Evolutionary conservation across 1,139 yeast species (phyloP), one percentile per base, ranked within the genome.

Genomic region (Kluyveromyces marxianus): DNA sequence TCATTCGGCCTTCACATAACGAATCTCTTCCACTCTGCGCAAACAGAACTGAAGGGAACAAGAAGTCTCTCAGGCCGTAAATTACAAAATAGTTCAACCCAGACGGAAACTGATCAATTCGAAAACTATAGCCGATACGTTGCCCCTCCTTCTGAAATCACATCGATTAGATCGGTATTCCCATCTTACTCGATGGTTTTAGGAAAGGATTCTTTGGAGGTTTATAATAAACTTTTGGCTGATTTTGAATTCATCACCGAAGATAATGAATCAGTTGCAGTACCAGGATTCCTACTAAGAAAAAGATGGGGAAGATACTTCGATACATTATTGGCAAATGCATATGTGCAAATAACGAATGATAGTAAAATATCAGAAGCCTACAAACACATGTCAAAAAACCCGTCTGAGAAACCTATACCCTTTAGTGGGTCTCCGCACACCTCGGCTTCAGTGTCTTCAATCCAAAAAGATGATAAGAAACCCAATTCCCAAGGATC

Each of bases 231-330:
- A 38, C 68, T 80, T 8, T 65, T 83, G 7, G 75, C 88, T 0
- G 94, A 84, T 63, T 80, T 84, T 60, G 90, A 83, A 58, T 68
- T 84, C 44, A 74, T 84, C 7, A 74, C 86, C 1, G 70, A 76
- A 21, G 84, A 78, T 56, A 90, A 90, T 3, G 82, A 79, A 44
- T 66, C 81, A 32, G 71, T 82, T 10, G 79, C 83, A 0, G 79
- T 81, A 2, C 81, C 89, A 0, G 53, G 79, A 43, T 71, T 70
- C 51, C 68, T 83, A 3, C 69, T 84, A 44, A 69, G 83, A 53
- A 83, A 80, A 55, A 69, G 92, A 58, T 84, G 94, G 94, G 92
- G 92, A 0, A 63, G 76, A 33, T 81, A 76, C 53, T 84, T 84
- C 58, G 80, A 80, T 49, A 72, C 72, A 52, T 53, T 83, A 26